phyloP scores from a whole-genome alignment of 345 rosid genomes.

The Eucalyptus cladocalyx region DNA sequence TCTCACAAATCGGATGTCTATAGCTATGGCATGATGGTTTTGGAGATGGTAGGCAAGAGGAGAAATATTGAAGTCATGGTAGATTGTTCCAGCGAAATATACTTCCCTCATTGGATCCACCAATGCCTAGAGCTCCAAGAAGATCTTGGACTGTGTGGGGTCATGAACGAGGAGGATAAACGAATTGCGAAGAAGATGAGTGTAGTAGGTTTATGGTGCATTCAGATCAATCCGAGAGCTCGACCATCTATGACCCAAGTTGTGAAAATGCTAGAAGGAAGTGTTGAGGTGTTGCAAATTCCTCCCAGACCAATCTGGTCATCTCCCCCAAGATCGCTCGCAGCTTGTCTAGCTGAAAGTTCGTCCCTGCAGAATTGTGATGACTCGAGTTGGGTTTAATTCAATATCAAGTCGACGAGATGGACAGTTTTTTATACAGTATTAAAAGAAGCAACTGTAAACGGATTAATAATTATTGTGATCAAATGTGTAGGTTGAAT shows the following conservation, averaged over 20 bases:
- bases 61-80: neutral
- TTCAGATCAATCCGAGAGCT: neutral
- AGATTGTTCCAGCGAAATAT: neutral
- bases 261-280: neutral
- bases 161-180: neutral
- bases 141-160: neutral
- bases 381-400: neutral
- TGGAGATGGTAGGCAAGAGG: neutral
- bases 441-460: neutral
- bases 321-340: neutral
- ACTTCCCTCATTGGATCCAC: neutral
- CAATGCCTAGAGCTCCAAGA: rapidly evolving
- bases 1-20: constrained; percentile 25
- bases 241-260: neutral
- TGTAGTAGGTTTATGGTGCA: neutral
- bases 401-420: neutral
- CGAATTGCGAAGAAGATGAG: neutral
- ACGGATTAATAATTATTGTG: neutral
- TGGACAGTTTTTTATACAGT: rapidly evolving
- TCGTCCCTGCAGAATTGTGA: neutral
- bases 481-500: neutral
- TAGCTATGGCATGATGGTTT: constrained; percentile 13
- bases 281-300: neutral
- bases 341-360: neutral
- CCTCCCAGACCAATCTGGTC: neutral